phyloP scores from a whole-genome alignment of 768 basidiomycete genomes.

The Cyclocybe aegerita region DNA sequence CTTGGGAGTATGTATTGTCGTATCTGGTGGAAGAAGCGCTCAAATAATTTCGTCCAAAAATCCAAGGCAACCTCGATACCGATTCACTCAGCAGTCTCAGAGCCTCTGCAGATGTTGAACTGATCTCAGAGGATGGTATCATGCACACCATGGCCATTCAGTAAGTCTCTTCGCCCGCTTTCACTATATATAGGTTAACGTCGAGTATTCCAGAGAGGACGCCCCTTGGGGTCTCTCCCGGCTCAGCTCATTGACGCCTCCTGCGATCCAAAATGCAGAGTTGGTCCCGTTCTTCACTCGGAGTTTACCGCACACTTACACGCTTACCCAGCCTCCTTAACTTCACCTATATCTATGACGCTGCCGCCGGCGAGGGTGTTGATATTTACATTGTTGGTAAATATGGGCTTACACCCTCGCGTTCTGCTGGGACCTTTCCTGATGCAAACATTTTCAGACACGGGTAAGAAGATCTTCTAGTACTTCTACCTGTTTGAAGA shows the following conservation, averaged over 20 bases:
- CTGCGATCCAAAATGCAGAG: conserved; percentile 11
- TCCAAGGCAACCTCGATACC: conserved; percentile 12
- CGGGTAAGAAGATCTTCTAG: conserved; percentile 14
- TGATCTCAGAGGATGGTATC: conserved; percentile 25
- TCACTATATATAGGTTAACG: too few species aligned
- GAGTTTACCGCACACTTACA: background rate
- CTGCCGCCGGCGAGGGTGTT: conserved; percentile 30
- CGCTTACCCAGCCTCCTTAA: conserved; percentile 9
- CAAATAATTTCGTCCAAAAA: too few species aligned
- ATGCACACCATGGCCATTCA: conserved; percentile 19
- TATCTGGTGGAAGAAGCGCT: background rate
- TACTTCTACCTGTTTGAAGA: background rate
- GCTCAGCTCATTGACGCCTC: conserved; percentile 18
- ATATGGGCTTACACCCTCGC: background rate
- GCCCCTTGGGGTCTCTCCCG: conserved; percentile 33
- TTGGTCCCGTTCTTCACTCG: background rate
- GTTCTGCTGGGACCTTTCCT: background rate
- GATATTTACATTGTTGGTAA: conserved; percentile 39
- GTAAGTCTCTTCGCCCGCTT: conserved; percentile 1
- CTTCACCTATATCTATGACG: conserved; percentile 23
- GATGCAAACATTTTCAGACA: conserved; percentile 11
- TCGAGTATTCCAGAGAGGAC: conserved; percentile 17
- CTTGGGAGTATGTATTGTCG: conserved; percentile 19
- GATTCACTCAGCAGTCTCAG: conserved; percentile 19
- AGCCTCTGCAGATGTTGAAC: conserved; percentile 20